phyloP scores from a whole-genome alignment of 805 yeast species.

The Pichia membranifaciens region DNA sequence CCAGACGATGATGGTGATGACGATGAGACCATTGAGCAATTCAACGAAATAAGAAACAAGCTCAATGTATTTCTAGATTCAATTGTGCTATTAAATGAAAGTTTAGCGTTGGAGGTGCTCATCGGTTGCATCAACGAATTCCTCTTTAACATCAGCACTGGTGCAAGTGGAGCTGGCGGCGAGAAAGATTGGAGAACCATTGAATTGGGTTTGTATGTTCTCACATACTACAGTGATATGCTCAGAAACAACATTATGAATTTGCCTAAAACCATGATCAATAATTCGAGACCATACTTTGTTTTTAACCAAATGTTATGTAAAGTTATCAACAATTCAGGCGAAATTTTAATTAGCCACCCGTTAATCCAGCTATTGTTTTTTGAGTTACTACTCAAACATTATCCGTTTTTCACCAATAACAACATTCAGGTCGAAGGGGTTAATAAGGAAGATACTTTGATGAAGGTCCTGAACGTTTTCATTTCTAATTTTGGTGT shows the following conservation, averaged over 20 bases:
- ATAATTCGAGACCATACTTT: constrained; percentile 57
- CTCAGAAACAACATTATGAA: constrained; percentile 72
- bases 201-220: constrained; percentile 82
- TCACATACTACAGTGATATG: constrained; percentile 73
- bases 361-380: constrained; percentile 77
- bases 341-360: constrained; percentile 49
- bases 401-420: constrained; percentile 55
- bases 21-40: constrained; percentile 71
- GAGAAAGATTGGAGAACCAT: constrained; percentile 65
- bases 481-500: constrained; percentile 80
- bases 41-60: constrained; percentile 69
- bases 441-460: constrained; percentile 42
- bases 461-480: constrained; percentile 61
- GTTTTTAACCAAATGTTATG: constrained; percentile 58
- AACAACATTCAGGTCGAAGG: constrained; percentile 35
- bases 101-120: constrained; percentile 31
- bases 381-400: constrained; percentile 81
- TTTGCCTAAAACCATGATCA: constrained; percentile 58
- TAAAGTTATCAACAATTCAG: constrained; percentile 34
- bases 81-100: constrained; percentile 43
- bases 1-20: constrained; percentile 52
- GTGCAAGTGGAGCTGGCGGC: neutral
- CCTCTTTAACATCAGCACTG: constrained; percentile 20
- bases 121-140: constrained; percentile 44
- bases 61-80: constrained; percentile 81